Base-by-base conservation (phyloP, 495 filamentous ascomycete species). In the Talaromyces liani region DNA sequence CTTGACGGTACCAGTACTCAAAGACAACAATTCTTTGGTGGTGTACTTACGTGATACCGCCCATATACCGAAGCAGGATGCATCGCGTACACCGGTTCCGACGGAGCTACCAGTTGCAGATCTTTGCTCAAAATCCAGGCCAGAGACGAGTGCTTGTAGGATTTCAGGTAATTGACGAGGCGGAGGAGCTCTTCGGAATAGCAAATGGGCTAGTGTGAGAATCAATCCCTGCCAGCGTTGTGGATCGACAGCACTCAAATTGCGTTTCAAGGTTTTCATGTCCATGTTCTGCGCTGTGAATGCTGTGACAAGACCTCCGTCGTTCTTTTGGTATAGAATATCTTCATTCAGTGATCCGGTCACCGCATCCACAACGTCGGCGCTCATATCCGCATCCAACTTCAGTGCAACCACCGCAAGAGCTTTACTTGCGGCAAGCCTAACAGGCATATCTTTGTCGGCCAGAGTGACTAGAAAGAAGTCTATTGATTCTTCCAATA, bases 41-140 rank as follows among this genome's bases (percentile, higher is more conserved):
- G 83, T 87, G 66, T 98, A 99, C 56, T 92, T 87, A 63, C 94
- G 82, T 51, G 92, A 92, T 10, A 98, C 73, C 1, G 92, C 86
- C 94, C 94, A 99, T 29, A 96, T 87, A 31, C 94, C 94, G 69
- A 97, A 97, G 71, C 91, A 95, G 2, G 94, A 91, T 4, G 95
- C 95, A 78, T 99, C 94, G 60, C 94, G 84, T n/a, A 98, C 95
- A 67, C 93, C 97, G 0, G 89, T 87, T 8, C 95, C 95, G n/a
- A 91, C 77, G 4, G 92, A 91, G 9, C 79, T 83, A 8, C 96
- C 95, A 18, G 89, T 90, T 0, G 90, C 78, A 29, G 87, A 88
- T 53, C 91, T 82, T 69, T 93, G 89, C 71, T 97, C 92, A 66
- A 97, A 99, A 8, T 83, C 83, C 51, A 97, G 80, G 0, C 90